Percentiles rank a stretch among this genome's conserved stretches.
Conservation (phyloP, 2,329 filamentous ascomycete genomes). For the Hansfordia pulvinata region DNA sequence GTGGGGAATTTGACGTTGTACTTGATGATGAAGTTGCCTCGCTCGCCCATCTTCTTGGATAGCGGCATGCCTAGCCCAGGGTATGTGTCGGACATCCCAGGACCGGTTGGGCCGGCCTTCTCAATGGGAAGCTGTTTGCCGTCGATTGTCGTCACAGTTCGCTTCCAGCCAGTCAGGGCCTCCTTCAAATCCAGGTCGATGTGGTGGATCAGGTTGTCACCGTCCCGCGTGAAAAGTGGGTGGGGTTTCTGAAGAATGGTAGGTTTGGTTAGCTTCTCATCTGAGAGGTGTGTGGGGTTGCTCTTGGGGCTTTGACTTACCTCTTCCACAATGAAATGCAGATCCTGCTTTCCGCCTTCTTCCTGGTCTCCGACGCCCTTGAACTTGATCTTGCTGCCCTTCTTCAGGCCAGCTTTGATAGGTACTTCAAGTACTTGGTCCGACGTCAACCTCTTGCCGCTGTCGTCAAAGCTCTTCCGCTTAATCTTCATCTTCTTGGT, state of each 20-base stretch:
- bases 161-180: slow-evolving; percentile 84
- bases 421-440: slow-evolving; percentile 89
- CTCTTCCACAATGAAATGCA: slow-evolving; percentile 92
- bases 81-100: slow-evolving; percentile 68
- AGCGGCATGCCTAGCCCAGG: slow-evolving; percentile 88
- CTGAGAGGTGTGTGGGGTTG: too few species aligned
- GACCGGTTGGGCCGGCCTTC: slow-evolving; percentile 73
- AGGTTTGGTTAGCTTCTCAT: too few species aligned
- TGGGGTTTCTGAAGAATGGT: slow-evolving; percentile 63
- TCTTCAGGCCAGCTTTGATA: slow-evolving; percentile 91
- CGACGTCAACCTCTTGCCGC: slow-evolving; percentile 70
- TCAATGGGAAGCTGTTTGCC: slow-evolving; percentile 71
- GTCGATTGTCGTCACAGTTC: slow-evolving; percentile 88
- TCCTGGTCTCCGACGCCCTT: slow-evolving; percentile 96
- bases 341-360: slow-evolving; percentile 86
- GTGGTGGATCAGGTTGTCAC: slow-evolving; percentile 70
- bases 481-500: slow-evolving; percentile 99
- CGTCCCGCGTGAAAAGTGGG: slow-evolving; percentile 70
- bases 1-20: slow-evolving; percentile 91
- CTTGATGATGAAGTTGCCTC: slow-evolving; percentile 78
- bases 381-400: slow-evolving; percentile 97
- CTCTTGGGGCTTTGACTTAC: slow-evolving; percentile 34
- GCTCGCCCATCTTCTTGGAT: slow-evolving; percentile 72
- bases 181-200: slow-evolving; percentile 84
- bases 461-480: slow-evolving; percentile 82